These are phyloP conservation scores for Leptoxyphium fumago DNA, from an alignment of 2,329 filamentous ascomycete genomes.

Conservation along the genomic window DNA sequence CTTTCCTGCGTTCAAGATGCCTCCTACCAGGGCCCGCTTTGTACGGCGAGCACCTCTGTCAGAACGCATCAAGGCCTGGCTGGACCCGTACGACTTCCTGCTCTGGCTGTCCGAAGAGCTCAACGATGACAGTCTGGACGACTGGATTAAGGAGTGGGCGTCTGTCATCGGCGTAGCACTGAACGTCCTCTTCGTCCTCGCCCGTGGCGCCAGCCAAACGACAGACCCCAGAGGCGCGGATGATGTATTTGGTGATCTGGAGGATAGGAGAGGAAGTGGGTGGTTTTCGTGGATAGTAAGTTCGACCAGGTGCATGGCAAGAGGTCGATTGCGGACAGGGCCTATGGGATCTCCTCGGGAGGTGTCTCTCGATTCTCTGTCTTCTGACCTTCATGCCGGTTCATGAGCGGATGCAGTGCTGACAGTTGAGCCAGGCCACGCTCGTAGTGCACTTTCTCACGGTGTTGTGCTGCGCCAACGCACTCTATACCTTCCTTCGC, in stretches of 20 bases:
- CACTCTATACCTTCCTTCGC: slow-evolving; percentile 66
- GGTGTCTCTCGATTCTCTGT: too few species aligned
- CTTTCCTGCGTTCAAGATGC: slow-evolving; percentile 33
- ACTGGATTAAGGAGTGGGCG: slow-evolving; percentile 56
- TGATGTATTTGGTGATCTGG: slow-evolving; percentile 71
- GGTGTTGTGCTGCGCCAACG: slow-evolving; percentile 55
- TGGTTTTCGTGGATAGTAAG: slow-evolving; percentile 55
- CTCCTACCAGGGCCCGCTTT: slow-evolving; percentile 39
- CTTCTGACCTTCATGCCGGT: neutral
- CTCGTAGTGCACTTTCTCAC: slow-evolving; percentile 58
- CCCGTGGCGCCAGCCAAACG: slow-evolving; percentile 46
- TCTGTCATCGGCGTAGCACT: slow-evolving; percentile 58
- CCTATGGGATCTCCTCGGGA: too few species aligned
- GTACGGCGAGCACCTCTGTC: slow-evolving; percentile 65
- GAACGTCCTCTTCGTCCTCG: slow-evolving; percentile 69
- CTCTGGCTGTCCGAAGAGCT: slow-evolving; percentile 88
- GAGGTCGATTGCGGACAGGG: too few species aligned
- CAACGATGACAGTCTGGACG: slow-evolving; percentile 82
- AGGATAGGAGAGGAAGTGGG: slow-evolving; percentile 35
- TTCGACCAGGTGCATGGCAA: slow-evolving; percentile 1
- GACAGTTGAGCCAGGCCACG: slow-evolving; percentile 22
- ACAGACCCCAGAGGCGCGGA: slow-evolving; percentile 37
- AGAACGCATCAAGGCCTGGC: slow-evolving; percentile 64
- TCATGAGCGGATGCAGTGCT: neutral
- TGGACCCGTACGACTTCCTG: slow-evolving; percentile 80